Base-by-base conservation (phyloP, 2,329 filamentous ascomycete genomes). In the Ophioceras dolichostomum region DNA sequence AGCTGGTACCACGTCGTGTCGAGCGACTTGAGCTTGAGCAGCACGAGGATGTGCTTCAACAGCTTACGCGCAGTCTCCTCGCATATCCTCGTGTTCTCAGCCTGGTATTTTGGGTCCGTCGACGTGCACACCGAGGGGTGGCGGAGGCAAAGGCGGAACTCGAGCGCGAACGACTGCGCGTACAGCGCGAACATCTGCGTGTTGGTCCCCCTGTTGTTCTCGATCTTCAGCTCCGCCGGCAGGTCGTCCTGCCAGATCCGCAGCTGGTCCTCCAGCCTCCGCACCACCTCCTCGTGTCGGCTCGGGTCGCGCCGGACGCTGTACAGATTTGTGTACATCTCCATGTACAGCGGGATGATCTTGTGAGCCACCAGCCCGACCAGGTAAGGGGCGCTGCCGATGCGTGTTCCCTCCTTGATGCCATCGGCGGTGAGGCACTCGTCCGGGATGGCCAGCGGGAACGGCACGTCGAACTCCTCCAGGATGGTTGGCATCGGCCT, bases 1-100 rank as follows among this genome's bases (percentile, higher is more conserved):
- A 76, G 68, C 34, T 80, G 79, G 47, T 83, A 82, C 81, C 83
- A 88, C 1, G 82, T 85, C 2, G 80, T 83, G 49, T 89, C 83
- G 4, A 88, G 59, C 32, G 75, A 76, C 49, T 80, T 83, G 40
- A 77, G 62, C 45, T 67, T 68, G 40, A 73, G 70, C 34, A 88
- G 57, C 37, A 73, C 63, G 17, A 66, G 63, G 5, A 78, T 72
- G 19, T 70, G 66, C 17, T 65, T 61, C 3, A 88, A 61, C 57
- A 86, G 73, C 42, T 77, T 70, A 33, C 70, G 67, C 5, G 79
- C 71, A 9, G 74, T 73, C 34, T 77, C 70, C 24, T 84, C 70
- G 51, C 80, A 85, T 31, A 81, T 70, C 31, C 66, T 67, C 38
- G 76, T 70, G 45, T 80, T 75, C 31, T 79, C 73, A 3, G 73